Base-by-base conservation (phyloP, 768 basidiomycete species). In the Crepidotus variabilis region DNA sequence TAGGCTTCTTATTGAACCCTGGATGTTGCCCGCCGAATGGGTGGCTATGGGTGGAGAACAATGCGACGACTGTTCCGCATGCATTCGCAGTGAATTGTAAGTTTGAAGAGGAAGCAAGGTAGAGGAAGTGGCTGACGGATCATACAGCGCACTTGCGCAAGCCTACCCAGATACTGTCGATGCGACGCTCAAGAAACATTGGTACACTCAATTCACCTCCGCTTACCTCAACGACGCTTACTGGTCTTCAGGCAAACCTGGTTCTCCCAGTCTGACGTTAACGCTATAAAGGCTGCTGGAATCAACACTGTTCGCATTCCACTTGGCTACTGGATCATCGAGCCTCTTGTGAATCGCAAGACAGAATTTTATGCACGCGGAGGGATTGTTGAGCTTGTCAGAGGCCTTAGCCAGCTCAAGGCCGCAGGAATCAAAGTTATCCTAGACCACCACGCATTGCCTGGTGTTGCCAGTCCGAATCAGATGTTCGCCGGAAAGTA, bases 21-120 rank as follows among this genome's bases (percentile, higher is more conserved):
- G 90, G 90, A 92, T 92, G 89, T 75, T 90, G 43, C 88, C 88
- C 28, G 9, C 60, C 86, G 90, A 79, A 76, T 92, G 90, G 90
- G 20, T 69, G 1, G 66, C 73, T 7, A 91, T 92, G 90, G 90
- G 90, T 21, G 90, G 90, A 0, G 55, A 91, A 60, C 55, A 59
- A 2, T 89, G 88, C 62, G 28, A 63, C 33, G 78, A 81, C 47
- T 91, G 90, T 61, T 77, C 78, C 2, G 69, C 66, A 13, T 92
- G 90, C 62, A 88, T 90, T 53, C 72, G 70, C 0, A 77, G 80
- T 11, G 90, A 92, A 72, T 90, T 81, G 90, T 89, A 58, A 47
- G 78, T 59, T 22, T 6, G 45, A 35, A 14, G 46, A 1, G n/a
- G 6, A 16, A 11, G 34, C 23, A 8, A 18, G 2, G 46, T 16